Evolutionary conservation across 306 rosid species (phyloP), one percentile per base, ranked within the genome.

Genomic region (Quercus gilva): DNA sequence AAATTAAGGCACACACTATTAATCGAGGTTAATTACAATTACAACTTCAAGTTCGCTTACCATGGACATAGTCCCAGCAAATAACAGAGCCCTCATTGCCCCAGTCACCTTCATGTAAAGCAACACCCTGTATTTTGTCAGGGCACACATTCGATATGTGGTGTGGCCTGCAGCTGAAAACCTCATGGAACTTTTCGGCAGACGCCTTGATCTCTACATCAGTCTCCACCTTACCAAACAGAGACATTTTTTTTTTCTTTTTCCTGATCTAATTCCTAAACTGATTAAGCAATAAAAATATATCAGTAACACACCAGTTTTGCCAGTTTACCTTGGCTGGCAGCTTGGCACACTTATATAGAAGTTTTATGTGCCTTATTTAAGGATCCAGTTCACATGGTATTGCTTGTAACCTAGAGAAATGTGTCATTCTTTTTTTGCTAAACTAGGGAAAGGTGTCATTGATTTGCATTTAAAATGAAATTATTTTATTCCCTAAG

Each of bases 151-250:
- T 82, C 56, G 78, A 55, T 0, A 72, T 25, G 17, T 63, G 85
- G 71, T 77, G 78, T 51, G 85, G 82, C 56, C 56, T 77, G 76
- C 78, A 69, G 23, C 35, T 63, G 13, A 81, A 76, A 21, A 81
- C 3, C 31, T 76, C 74, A 25, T 53, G 74, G 41, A 81, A 61
- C 43, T 56, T 56, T 3, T 67, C 51, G 20, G 79, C 71, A 12
- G 76, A 19, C 55, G 71, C 79, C 25, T 80, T 80, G 52, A 68
- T 56, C 43, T 80, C 79, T 23, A 80, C 55, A 37, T 80, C 75
- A 0, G 28, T 5, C 53, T 80, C 83, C 15, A 80, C 0, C 83
- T 74, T 80, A 37, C 79, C 83, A 0, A 15, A 25, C 41, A 51
- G 60, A 49, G 70, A 35, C 78, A 61, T 81, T 45, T 55, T 19